Evolutionary conservation across 108 stramenopile genomes (phyloP).

Genomic region (Cyclotella choctawhatcheeana): DNA sequence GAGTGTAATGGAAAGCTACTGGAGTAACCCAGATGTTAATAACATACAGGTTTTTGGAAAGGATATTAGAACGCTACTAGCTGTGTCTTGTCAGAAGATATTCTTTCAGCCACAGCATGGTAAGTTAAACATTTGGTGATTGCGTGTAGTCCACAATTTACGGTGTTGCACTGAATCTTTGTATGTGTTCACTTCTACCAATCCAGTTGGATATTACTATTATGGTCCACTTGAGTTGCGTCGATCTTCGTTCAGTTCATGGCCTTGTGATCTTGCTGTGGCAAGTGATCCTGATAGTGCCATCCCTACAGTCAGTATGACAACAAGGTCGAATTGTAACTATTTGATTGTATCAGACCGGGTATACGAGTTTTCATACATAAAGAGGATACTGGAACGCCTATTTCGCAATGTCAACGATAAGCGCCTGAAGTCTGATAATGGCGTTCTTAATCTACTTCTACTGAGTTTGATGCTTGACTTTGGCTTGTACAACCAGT

Average conservation of each 20-base stretch:
- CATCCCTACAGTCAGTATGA: slow-evolving; percentile 31
- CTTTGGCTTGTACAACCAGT: slow-evolving; percentile 55
- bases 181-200: too few relatives aligned
- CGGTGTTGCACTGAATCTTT: too few relatives aligned
- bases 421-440: slow-evolving; percentile 51
- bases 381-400: slow-evolving; percentile 41
- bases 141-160: too few relatives aligned
- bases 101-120: slow-evolving; percentile 53
- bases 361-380: slow-evolving; percentile 55
- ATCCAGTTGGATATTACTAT: slow-evolving; percentile 56
- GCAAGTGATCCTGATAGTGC: slow-evolving; percentile 32
- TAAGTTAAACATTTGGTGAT: too few relatives aligned
- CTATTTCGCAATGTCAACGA: slow-evolving; percentile 39
- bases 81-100: slow-evolving; percentile 58
- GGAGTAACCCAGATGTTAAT: slow-evolving; percentile 59
- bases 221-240: slow-evolving; percentile 57
- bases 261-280: slow-evolving; percentile 61
- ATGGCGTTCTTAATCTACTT: slow-evolving; percentile 51
- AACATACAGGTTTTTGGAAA: slow-evolving; percentile 60
- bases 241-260: too few relatives aligned
- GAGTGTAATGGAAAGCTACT: slow-evolving; percentile 50
- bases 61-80: slow-evolving; percentile 50
- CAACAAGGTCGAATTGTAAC: slow-evolving; percentile 23
- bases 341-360: slow-evolving; percentile 39
- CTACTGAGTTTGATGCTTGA: slow-evolving; percentile 58